Evolutionary conservation across 495 filamentous ascomycete genomes (phyloP).

Genomic region (Aspergillus coremiiformis): DNA sequence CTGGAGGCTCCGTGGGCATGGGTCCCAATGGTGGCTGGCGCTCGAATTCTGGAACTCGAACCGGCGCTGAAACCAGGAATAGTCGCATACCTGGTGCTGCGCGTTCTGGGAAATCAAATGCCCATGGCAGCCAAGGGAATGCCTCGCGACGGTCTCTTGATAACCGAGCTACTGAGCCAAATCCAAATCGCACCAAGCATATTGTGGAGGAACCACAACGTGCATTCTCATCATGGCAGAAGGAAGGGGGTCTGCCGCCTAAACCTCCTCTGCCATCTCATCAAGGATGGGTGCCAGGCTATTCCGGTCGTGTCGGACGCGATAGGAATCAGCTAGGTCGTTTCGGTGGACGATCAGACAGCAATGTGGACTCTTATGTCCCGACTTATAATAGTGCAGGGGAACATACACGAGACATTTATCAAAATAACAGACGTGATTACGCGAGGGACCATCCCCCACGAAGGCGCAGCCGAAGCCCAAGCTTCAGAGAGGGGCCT

Average conservation of each 20-base stretch:
- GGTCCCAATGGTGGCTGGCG: slow-evolving; percentile 57
- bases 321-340: slow-evolving; percentile 25
- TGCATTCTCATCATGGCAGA: slow-evolving; percentile 21
- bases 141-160: slow-evolving; percentile 20
- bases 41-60: slow-evolving; percentile 25
- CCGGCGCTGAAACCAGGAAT: slow-evolving; percentile 22
- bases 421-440: slow-evolving; percentile 21
- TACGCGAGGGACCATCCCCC: slow-evolving; percentile 26
- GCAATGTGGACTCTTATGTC: slow-evolving; percentile 35
- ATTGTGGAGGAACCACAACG: slow-evolving; percentile 13
- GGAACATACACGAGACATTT: slow-evolving; percentile 22
- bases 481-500: slow-evolving; percentile 21
- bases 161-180: slow-evolving; percentile 10
- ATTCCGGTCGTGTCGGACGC: slow-evolving; percentile 24
- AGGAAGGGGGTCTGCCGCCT: slow-evolving; percentile 34
- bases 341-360: slow-evolving; percentile 20
- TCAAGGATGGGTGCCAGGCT: slow-evolving; percentile 25
- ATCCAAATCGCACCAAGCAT: slow-evolving; percentile 6
- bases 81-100: slow-evolving; percentile 30
- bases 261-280: slow-evolving; percentile 28
- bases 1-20: slow-evolving; percentile 77
- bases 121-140: slow-evolving; percentile 17
- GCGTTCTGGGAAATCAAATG: slow-evolving; percentile 20
- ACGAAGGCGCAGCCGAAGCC: slow-evolving; percentile 37
- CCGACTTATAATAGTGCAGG: slow-evolving; percentile 25